Conservation (phyloP, 2,329 filamentous ascomycete genomes). For the Lasiodiplodia sp. region DNA sequence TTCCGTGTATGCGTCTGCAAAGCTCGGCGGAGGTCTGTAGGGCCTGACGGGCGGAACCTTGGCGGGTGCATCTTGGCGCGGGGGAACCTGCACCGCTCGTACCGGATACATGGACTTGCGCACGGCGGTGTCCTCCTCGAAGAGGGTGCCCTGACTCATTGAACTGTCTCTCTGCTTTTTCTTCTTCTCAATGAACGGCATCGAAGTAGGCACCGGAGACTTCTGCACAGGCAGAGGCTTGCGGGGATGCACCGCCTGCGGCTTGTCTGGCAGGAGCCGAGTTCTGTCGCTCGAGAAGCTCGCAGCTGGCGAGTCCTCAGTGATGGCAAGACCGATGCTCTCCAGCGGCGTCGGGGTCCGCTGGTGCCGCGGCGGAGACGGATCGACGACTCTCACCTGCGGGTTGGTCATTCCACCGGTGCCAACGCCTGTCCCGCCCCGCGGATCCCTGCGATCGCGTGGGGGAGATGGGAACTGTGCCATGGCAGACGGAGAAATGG, state of each 20-base stretch:
- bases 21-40: slow-evolving; percentile 18
- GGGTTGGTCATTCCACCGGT: slow-evolving; percentile 4
- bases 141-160: slow-evolving; percentile 46
- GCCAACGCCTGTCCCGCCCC: slow-evolving; percentile 29
- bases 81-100: slow-evolving; percentile 10
- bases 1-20: slow-evolving; percentile 7
- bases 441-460: slow-evolving; percentile 27
- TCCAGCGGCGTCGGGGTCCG: slow-evolving; percentile 35
- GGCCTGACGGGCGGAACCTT: neutral
- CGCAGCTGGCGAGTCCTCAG: slow-evolving; percentile 37
- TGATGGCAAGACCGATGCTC: slow-evolving; percentile 49
- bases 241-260: slow-evolving; percentile 27
- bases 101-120: slow-evolving; percentile 20
- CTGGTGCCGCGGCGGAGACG: slow-evolving; percentile 8
- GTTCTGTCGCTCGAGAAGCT: slow-evolving; percentile 31
- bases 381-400: slow-evolving; percentile 1
- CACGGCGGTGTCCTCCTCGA: slow-evolving; percentile 41
- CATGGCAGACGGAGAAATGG: slow-evolving; percentile 10
- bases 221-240: slow-evolving; percentile 29
- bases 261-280: slow-evolving; percentile 37
- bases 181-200: slow-evolving; percentile 21
- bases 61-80: slow-evolving; percentile 7
- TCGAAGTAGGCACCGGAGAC: slow-evolving; percentile 2
- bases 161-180: slow-evolving; percentile 38
- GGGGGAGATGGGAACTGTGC: slow-evolving; percentile 21